Base-by-base conservation (phyloP, 306 rosid genomes). In the Urtica urens region DNA sequence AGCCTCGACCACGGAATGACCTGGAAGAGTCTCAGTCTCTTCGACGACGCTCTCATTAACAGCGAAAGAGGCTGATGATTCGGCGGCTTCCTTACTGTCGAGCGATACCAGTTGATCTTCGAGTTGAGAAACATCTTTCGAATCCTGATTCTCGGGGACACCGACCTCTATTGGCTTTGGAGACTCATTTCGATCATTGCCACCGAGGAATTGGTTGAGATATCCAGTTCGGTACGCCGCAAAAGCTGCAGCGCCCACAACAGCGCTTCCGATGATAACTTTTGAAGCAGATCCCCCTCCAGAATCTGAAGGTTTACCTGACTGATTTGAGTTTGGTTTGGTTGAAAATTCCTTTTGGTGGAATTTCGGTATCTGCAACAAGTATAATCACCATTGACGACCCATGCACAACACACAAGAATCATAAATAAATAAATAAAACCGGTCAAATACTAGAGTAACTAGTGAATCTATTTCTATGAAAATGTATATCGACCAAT, bases 211-310 rank as follows among this genome's bases (percentile, higher is more conserved):
- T 46, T 70, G 67, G 57, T 79, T 82, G 33, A 85, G 51, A 68
- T 58, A 77, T 45, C 97, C 95, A 27, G 78, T 58, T 52, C 73
- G 79, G 67, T 81, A 84, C 46, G 87, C 83, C 26, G 77, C 77
- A 26, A 75, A 38, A 67, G 79, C 64, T 37, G 84, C 85, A 60
- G 80, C 82, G 34, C 95, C 78, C 47, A 81, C 23, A 65, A 70
- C 81, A 43, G 68, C 78, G 63, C 81, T 43, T 65, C 95, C 94
- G 53, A 90, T 8, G 17, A 78, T 40, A 65, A 77, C 39, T 65
- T 75, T 83, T 17, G 80, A 41, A 16, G 26, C 22, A 28, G 79
- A 62, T 49, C 64, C 65, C n/a, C n/a, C n/a, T 31, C 62, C 60
- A 15, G 82, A 62, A 43, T 69, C 64, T 4, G 88, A 72, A 13